Evolutionary conservation across 2,329 filamentous ascomycete genomes (phyloP), one percentile per base, ranked within the genome.

Genomic region (Beauveria sp.): DNA sequence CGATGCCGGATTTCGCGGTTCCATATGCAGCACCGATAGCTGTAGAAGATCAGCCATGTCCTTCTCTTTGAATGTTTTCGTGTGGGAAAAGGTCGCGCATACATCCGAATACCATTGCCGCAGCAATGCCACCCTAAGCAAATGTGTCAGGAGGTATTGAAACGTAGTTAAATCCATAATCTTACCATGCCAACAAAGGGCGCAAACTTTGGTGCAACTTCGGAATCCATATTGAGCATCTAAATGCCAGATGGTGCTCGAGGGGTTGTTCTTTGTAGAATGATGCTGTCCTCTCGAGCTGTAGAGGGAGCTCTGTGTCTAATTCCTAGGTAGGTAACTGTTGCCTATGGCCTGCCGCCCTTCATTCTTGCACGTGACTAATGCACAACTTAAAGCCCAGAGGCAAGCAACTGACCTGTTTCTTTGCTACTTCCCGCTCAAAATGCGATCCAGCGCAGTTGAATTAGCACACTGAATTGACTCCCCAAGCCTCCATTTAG

Each of bases 131-230:
- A 70, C 83, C 89, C 88, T 91, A 72, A 59, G 52, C 55, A 52
- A 62, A 61, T 64, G 63, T 61, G 59, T 61, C 22, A 61, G 59
- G 18, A 31, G 31, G 9, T 56, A 60, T 34, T 20, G 49, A 14
- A 46, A 55, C n/a, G 18, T 6, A n/a, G 12, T 18, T 40, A 7
- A 14, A 54, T 43, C 38, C 31, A 16, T 43, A 43, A 61, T 78
- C 87, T 77, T 80, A 92, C 89, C 89, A 93, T 91, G 80, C 90
- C 90, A 74, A 93, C 83, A 80, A 93, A 95, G 69, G 90, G 90
- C 79, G 90, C 90, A 74, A 93, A 93, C 77, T 89, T 90, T 69
- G 90, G 90, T 63, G 88, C 80, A 65, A 86, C 76, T 67, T 87
- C 84, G 53, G 83, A 84, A 67, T 83, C 69, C 83, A 85, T 85